These are phyloP conservation scores for Chytriomyces sp. DNA, from an alignment of 192 early-diverging fungal species.

Conservation along the genomic window DNA sequence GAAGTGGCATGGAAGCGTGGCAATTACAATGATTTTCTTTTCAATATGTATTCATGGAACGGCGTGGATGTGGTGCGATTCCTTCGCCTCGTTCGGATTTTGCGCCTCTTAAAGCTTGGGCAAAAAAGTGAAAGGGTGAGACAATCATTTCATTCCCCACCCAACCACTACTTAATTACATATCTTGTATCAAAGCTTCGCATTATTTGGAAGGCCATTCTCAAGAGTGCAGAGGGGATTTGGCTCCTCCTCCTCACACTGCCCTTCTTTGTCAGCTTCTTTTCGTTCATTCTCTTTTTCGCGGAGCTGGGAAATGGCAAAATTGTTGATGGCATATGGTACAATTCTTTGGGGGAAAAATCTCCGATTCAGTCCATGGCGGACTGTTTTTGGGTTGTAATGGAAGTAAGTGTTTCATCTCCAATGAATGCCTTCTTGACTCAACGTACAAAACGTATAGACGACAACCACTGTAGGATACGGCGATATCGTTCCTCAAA, in stretches of 20 bases:
- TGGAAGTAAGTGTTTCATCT: neutral
- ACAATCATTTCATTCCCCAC: too few species aligned
- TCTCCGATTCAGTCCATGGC: slow-evolving; percentile 23
- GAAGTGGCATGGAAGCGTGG: too few species aligned
- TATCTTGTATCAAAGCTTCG: neutral
- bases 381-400: slow-evolving; percentile 23
- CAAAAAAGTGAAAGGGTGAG: slow-evolving; percentile 23
- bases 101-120: slow-evolving; percentile 21
- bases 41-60: slow-evolving; percentile 3
- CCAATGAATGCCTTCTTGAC: neutral
- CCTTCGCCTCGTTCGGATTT: slow-evolving; percentile 8
- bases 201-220: slow-evolving; percentile 9
- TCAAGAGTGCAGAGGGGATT: slow-evolving; percentile 23
- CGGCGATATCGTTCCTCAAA: slow-evolving; percentile 18
- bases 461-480: slow-evolving; percentile 32
- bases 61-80: neutral
- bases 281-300: slow-evolving; percentile 16
- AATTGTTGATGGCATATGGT: slow-evolving; percentile 15
- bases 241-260: neutral
- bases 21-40: neutral
- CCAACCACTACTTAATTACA: too few species aligned
- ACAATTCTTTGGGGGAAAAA: slow-evolving; percentile 1
- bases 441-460: neutral
- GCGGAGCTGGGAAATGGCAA: slow-evolving; percentile 4
- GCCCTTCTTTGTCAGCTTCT: slow-evolving; percentile 20